Evolutionary conservation across 306 rosid genomes (phyloP).

Genomic region (Quercus mongolica): DNA sequence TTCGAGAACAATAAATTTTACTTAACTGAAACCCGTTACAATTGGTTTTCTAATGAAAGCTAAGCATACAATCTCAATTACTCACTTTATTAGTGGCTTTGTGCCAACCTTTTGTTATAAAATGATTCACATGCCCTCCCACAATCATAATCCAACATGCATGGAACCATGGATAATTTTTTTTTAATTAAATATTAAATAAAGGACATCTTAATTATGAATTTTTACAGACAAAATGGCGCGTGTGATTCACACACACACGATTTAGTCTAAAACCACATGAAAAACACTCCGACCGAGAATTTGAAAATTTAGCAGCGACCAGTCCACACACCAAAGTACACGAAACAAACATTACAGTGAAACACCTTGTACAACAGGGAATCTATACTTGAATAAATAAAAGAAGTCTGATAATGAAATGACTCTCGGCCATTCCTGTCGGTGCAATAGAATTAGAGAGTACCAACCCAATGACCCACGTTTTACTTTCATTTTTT

Average conservation of each 20-base stretch:
- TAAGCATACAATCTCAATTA: no score
- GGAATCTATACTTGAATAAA: not conserved
- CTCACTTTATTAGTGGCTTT: no score
- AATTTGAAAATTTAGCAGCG: not conserved
- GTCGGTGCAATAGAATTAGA: not conserved
- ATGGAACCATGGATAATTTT: no score
- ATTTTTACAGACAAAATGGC: not conserved
- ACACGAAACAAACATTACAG: no score
- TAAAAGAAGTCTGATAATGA: not conserved
- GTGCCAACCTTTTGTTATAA: not conserved
- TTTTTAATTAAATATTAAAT: no score
- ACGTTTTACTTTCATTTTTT: not conserved
- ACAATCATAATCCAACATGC: no score
- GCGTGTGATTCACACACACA: not conserved
- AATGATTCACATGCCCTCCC: not conserved
- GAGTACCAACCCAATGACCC: no score
- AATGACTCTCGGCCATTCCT: not conserved
- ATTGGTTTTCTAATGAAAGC: no score
- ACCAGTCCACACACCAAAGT: not conserved
- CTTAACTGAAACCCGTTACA: no score
- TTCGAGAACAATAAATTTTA: no score
- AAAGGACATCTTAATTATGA: no score
- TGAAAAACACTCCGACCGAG: not conserved
- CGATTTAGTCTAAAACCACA: not conserved
- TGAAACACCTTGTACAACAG: not conserved